A percentile compares a stretch with the other conserved stretches of the same genome.
Conservation (phyloP, 2,329 filamentous ascomycete genomes). For the Incumbomyces delicatus region DNA sequence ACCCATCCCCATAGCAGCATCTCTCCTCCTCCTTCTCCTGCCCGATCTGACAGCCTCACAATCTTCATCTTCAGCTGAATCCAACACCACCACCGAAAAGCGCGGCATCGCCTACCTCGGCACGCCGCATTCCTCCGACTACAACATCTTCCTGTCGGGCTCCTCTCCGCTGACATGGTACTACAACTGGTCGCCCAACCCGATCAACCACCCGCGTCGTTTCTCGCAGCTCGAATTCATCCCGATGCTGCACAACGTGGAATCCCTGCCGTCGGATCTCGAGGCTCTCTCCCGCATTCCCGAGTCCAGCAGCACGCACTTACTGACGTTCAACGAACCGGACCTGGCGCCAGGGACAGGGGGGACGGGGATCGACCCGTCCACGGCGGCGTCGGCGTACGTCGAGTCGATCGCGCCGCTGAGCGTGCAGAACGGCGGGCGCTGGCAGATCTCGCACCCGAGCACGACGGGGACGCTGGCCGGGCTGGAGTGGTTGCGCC, state of each 20-base stretch:
- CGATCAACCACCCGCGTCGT: slow-evolving; percentile 36
- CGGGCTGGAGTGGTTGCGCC: slow-evolving; percentile 57
- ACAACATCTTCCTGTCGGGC: slow-evolving; percentile 52
- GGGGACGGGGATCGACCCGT: slow-evolving; percentile 53
- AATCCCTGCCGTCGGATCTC: slow-evolving; percentile 38
- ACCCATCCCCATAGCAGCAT: no score
- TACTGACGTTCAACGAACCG: slow-evolving; percentile 73
- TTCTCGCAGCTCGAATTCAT: slow-evolving; percentile 57
- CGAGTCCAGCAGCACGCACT: slow-evolving; percentile 51
- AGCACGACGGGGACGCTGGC: slow-evolving; percentile 53
- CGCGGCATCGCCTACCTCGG: slow-evolving; percentile 64
- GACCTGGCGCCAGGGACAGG: slow-evolving; percentile 49
- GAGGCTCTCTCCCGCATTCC: slow-evolving; percentile 54
- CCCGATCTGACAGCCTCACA: no score
- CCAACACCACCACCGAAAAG: slow-evolving; percentile 34
- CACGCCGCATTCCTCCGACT: slow-evolving; percentile 49
- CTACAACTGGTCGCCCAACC: slow-evolving; percentile 62
- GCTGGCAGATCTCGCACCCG: slow-evolving; percentile 52
- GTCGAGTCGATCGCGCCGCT: slow-evolving; percentile 62
- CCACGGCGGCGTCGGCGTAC: slow-evolving; percentile 58
- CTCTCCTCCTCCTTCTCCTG: no score
- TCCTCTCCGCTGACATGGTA: slow-evolving; percentile 65
- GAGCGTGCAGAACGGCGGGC: slow-evolving; percentile 48
- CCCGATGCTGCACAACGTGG: slow-evolving; percentile 66
- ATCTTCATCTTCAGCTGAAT: no score